Evolutionary conservation across 2,329 filamentous ascomycete genomes (phyloP), one percentile per base, ranked within the genome.

Genomic region (Arthrobotrys musiformis): DNA sequence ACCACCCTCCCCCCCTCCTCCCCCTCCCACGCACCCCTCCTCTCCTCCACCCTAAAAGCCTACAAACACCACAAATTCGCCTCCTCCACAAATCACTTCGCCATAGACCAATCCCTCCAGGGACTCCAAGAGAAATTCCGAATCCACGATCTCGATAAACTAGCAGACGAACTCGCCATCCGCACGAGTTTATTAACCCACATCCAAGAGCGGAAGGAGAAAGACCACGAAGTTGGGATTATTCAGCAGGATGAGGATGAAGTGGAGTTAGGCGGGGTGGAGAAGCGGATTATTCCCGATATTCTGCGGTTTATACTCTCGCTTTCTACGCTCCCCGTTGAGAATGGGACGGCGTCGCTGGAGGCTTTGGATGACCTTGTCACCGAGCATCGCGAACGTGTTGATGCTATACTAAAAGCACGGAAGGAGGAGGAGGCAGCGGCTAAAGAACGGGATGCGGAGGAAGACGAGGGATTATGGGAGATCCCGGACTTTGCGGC

Each of bases 381-480:
- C n/a, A n/a, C n/a, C n/a, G n/a, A n/a, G n/a, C n/a, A n/a, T n/a
- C n/a, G n/a, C n/a, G n/a, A n/a, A n/a, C n/a, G n/a, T n/a, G n/a
- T n/a, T n/a, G n/a, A n/a, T n/a, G n/a, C n/a, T n/a, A n/a, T n/a
- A n/a, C n/a, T n/a, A n/a, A n/a, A n/a, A n/a, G n/a, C n/a, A n/a
- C n/a, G n/a, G n/a, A n/a, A n/a, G 22, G 97, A 94, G 94, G 87
- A 90, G 66, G 91, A 97, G 37, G 90, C 97, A 63, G 87, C 93
- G 56, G 87, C 86, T 7, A 90, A n/a, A n/a, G n/a, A n/a, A n/a
- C n/a, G 94, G 61, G 93, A 95, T 9, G 88, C 93, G 28, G 87
- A 88, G 22, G 87, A 86, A 37, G 72, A 69, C 17, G 72, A 70
- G 5, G 64, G 60, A n/a, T 84, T 95, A 2, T 97, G 93, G 93